Evolutionary conservation across 352 stramenopile genomes (phyloP).

Genomic region (Phytopythium montanum): DNA sequence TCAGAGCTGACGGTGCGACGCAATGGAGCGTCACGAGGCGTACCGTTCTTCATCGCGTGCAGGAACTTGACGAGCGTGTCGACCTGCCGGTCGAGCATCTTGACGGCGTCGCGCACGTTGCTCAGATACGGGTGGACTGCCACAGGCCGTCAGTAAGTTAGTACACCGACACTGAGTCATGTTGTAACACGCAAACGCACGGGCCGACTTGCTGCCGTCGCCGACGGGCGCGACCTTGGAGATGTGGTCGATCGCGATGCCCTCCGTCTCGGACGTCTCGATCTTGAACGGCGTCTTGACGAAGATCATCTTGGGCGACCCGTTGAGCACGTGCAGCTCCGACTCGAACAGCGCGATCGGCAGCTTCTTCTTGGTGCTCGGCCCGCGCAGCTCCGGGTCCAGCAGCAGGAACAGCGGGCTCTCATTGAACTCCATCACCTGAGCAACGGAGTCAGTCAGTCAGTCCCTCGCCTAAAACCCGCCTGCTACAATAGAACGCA

Average conservation of each 20-base stretch:
- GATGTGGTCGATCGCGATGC: slow-evolving; percentile 87
- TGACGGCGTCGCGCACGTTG: slow-evolving; percentile 78
- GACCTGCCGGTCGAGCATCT: slow-evolving; percentile 83
- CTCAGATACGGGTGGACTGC: slow-evolving; percentile 78
- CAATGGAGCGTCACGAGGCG: not conserved
- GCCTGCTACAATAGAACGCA: slow-evolving; percentile 14
- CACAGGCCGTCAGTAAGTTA: not conserved
- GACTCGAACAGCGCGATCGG: slow-evolving; percentile 84
- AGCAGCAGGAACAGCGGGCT: slow-evolving; percentile 80
- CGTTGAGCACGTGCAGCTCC: slow-evolving; percentile 82
- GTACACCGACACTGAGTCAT: slow-evolving; percentile 4
- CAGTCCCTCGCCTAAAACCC: not conserved
- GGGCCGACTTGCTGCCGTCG: slow-evolving; percentile 64
- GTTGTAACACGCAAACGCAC: slow-evolving; percentile 26
- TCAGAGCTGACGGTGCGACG: not conserved
- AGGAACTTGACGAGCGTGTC: slow-evolving; percentile 73
- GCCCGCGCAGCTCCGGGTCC: slow-evolving; percentile 52
- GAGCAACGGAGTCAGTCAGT: not conserved
- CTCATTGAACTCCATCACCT: slow-evolving; percentile 89
- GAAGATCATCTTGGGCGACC: slow-evolving; percentile 87
- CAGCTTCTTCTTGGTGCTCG: slow-evolving; percentile 85
- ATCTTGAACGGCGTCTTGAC: slow-evolving; percentile 87
- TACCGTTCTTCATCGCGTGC: slow-evolving; percentile 69
- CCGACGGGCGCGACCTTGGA: slow-evolving; percentile 80
- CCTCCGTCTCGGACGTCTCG: slow-evolving; percentile 83